phyloP scores from a whole-genome alignment of 1,139 yeast species.

The Taphrina betulina region DNA sequence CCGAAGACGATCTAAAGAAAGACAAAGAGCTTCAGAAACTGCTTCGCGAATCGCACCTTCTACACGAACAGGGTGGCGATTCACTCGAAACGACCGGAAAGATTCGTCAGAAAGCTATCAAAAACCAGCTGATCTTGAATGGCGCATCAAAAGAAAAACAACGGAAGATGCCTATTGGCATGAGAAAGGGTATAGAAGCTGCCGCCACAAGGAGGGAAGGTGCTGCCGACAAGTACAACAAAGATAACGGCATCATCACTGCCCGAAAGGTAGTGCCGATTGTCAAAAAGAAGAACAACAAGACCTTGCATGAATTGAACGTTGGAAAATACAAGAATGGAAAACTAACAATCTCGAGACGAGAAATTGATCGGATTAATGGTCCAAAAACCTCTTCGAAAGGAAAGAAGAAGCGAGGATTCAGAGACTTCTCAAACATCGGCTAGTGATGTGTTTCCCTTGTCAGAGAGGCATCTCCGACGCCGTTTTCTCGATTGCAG shows the following conservation, averaged over 20 bases:
- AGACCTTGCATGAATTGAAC: constrained; percentile 15
- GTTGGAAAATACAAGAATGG: constrained; percentile 32
- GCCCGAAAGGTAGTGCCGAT: constrained; percentile 14
- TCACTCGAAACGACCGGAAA: constrained; percentile 16
- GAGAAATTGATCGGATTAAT: constrained; percentile 27
- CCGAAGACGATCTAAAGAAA: constrained; percentile 32
- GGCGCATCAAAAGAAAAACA: constrained; percentile 22
- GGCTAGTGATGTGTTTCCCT: constrained; percentile 3
- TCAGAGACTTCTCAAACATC: constrained; percentile 21
- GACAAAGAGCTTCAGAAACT: constrained; percentile 35
- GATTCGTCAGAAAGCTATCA: constrained; percentile 17
- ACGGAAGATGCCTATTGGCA: constrained; percentile 28
- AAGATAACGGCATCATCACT: constrained; percentile 29
- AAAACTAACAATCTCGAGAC: constrained; percentile 12
- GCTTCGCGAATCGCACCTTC: constrained; percentile 34
- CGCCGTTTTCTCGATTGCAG: constrained; percentile 41
- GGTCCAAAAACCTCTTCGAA: constrained; percentile 11
- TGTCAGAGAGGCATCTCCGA: background rate
- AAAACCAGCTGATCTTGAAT: constrained; percentile 10
- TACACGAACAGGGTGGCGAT: constrained; percentile 24
- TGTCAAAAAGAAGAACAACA: constrained; percentile 3
- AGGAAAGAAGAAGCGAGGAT: constrained; percentile 28
- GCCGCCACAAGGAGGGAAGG: constrained; percentile 15
- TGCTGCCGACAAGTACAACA: constrained; percentile 13
- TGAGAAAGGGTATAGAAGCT: constrained; percentile 23